phyloP scores from a whole-genome alignment of 2,329 filamentous ascomycete genomes.

The Pseudodiploospora longispora region DNA sequence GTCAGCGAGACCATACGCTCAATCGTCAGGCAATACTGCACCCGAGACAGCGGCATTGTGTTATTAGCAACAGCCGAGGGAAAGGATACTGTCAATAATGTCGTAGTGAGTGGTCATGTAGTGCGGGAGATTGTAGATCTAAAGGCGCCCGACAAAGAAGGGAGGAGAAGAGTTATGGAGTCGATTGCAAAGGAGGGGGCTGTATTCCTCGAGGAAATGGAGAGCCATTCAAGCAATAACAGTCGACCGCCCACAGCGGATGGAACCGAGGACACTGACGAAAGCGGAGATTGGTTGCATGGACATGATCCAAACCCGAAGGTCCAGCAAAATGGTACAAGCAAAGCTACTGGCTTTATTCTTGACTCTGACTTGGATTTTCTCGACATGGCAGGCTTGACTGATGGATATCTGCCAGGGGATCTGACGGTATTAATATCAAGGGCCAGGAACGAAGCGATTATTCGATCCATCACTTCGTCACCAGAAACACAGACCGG shows the following conservation, averaged over 20 bases:
- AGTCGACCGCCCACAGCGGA: constrained; percentile 52
- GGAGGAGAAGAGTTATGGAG: constrained; percentile 74
- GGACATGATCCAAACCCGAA: constrained; percentile 54
- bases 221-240: constrained; percentile 30
- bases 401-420: constrained; percentile 96
- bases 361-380: constrained; percentile 77
- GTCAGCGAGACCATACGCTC: constrained; percentile 83
- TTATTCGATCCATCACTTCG: constrained; percentile 69
- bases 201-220: constrained; percentile 27
- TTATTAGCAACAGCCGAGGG: constrained; percentile 84
- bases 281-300: constrained; percentile 66
- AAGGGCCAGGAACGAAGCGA: constrained; percentile 81
- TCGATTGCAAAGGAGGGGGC: constrained; percentile 58
- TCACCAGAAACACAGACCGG: constrained; percentile 36
- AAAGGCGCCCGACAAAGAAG: constrained; percentile 89
- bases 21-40: constrained; percentile 77
- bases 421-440: constrained; percentile 81
- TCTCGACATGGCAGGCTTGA: constrained; percentile 84
- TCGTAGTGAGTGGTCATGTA: constrained; percentile 84
- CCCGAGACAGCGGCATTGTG: constrained; percentile 70
- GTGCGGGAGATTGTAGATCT: constrained; percentile 84
- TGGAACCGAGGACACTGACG: constrained; percentile 43
- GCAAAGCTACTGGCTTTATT: constrained; percentile 54
- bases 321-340: constrained; percentile 25
- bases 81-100: constrained; percentile 86